Base-by-base conservation (phyloP, 768 basidiomycete genomes). In the Tremella fuciformis region DNA sequence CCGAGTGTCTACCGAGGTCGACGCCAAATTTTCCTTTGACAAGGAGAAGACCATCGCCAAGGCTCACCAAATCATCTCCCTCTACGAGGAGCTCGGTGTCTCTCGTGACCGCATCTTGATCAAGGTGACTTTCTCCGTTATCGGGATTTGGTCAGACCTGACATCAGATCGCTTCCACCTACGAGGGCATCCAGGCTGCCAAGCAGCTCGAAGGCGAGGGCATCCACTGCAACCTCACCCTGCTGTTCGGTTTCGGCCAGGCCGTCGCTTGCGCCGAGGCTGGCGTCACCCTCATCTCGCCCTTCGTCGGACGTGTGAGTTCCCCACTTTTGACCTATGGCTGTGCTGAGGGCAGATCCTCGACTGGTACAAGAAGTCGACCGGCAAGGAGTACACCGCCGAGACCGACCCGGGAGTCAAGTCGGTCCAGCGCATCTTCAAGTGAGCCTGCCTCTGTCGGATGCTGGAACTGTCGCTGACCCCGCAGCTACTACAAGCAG, bases 141-240 rank as follows among this genome's bases (percentile, higher is more conserved):
- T 29, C 34, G 42, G 41, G 42, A 7, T 46, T 46, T 4, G 16
- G 15, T 26, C 21, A 22, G 11, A 15, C 44, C 53, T 53, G 18
- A 59, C 3, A 29, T 0, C 50, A 68, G 71, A 97, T 99, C 75
- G 96, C 94, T 26, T 94, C 96, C 40, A 93, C 93, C 49, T 99
- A 91, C 89, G 96, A 98, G 80, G 96, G 96, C 80, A 99, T 99
- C 81, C 94, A 99, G 79, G 96, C 96, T 59, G 96, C 96, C 38
- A 86, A 91, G 63, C 87, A 93, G 79, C 87, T 99, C 66, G 96
- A 99, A 82, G 79, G 83, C 61, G 88, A 96, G 58, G 84, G 83
- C 63, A 98, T 99, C 79, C 93, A 69, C 85, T 97, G 92, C 83
- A 98, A 99, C 82, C 85, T 99, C 66, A 99, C 96, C 51, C 88